Evolutionary conservation across 2,329 filamentous ascomycete species (phyloP).

Genomic region (Xylariales sp.): DNA sequence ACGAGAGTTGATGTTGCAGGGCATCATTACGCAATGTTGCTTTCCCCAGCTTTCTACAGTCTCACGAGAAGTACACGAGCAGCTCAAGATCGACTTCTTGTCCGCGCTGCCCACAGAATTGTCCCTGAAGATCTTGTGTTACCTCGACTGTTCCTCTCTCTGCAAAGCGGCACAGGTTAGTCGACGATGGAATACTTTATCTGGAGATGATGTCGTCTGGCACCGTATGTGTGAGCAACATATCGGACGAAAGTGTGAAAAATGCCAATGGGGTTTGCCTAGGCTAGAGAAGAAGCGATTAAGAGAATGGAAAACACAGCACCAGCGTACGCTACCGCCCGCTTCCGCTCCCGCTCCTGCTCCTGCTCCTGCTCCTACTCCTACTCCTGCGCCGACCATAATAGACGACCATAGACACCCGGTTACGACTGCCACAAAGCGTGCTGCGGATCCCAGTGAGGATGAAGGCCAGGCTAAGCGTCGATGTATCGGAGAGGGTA

Average conservation of each 20-base stretch:
- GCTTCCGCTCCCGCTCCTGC: background rate
- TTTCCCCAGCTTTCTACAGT: constrained; percentile 96
- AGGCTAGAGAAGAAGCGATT: constrained; percentile 88
- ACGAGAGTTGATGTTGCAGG: constrained; percentile 94
- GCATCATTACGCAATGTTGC: constrained; percentile 95
- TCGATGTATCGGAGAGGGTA: constrained; percentile 47
- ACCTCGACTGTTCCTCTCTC: constrained; percentile 91
- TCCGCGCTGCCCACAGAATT: constrained; percentile 89
- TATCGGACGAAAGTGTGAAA: constrained; percentile 83
- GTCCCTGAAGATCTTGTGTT: constrained; percentile 91
- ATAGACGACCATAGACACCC: constrained; percentile 26
- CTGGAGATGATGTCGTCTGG: constrained; percentile 99
- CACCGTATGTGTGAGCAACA: constrained; percentile 96
- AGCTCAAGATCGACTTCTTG: constrained; percentile 98
- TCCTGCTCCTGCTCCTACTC: no score
- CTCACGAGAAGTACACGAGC: constrained; percentile 88
- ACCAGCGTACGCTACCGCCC: constrained; percentile 60
- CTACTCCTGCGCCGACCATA: constrained; percentile 17
- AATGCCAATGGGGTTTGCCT: constrained; percentile 95
- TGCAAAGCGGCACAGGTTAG: constrained; percentile 98
- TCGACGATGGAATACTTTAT: constrained; percentile 84
- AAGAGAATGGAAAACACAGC: constrained; percentile 86
- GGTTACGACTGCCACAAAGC: constrained; percentile 49
- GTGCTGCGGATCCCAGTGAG: constrained; percentile 47
- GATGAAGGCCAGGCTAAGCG: constrained; percentile 51